These are phyloP conservation scores for Globisporangium carolinianum DNA, from an alignment of 352 stramenopile species.

Conservation along the genomic window DNA sequence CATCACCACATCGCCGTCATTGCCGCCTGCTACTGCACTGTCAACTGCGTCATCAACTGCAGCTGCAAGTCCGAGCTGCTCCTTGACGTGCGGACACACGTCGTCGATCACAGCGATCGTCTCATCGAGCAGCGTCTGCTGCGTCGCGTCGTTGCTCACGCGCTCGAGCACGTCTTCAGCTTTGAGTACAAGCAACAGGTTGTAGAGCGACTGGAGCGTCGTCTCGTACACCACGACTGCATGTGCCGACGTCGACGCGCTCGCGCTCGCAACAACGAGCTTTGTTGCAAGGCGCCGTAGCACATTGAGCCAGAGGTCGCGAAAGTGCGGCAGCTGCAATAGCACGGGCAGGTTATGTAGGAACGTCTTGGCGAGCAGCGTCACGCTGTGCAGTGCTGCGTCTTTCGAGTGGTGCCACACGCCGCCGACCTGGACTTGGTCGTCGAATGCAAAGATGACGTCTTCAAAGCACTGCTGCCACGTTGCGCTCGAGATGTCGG, in stretches of 20 bases:
- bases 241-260: constrained; percentile 21
- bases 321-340: constrained; percentile 57
- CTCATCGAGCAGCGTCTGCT: constrained; percentile 55
- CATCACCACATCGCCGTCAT: too few species aligned
- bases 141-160: constrained; percentile 28
- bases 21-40: not conserved
- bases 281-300: constrained; percentile 69
- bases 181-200: constrained; percentile 77
- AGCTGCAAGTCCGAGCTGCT: constrained; percentile 45
- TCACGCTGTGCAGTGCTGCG: constrained; percentile 73
- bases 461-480: constrained; percentile 83
- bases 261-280: constrained; percentile 26
- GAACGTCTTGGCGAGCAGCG: constrained; percentile 82
- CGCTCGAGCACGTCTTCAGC: constrained; percentile 69
- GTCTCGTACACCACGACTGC: constrained; percentile 76
- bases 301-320: constrained; percentile 71
- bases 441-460: constrained; percentile 85
- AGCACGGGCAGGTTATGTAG: constrained; percentile 77
- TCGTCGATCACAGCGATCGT: constrained; percentile 67
- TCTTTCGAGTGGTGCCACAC: constrained; percentile 50
- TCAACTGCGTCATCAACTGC: not conserved
- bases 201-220: constrained; percentile 82
- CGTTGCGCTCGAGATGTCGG: constrained; percentile 59
- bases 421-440: constrained; percentile 56
- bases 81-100: constrained; percentile 70